Evolutionary conservation across 2,329 filamentous ascomycete genomes (phyloP), one percentile per base, ranked within the genome.

Genomic region (Chaetomiaceae sp.): DNA sequence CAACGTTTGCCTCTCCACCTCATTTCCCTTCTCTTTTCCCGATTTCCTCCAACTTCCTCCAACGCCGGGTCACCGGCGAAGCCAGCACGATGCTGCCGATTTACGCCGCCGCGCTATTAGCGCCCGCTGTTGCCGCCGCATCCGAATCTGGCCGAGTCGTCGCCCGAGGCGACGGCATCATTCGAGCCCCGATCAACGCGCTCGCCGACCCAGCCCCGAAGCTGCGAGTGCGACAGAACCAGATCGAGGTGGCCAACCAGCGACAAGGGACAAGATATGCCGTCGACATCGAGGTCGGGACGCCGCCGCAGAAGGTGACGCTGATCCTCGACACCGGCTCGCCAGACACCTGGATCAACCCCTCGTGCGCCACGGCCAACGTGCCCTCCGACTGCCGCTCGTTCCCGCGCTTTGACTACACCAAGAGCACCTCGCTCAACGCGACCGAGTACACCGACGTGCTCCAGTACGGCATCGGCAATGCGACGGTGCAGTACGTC

Each of bases 341-440:
- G 5, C 75, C 74, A 57, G 76, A 80, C 62, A 71, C 81, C 7
- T 81, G 78, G 78, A 75, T 80, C 39, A 78, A 81, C 55, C 77
- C 78, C 1, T 66, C 73, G 48, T 81, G 78, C 61, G 48, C 65
- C 6, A 65, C 66, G 6, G 57, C 65, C 6, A 59, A 61, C 20
- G 31, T 40, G 20, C 46, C 46, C 11, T 22, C 23, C 25, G 69
- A 73, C 42, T 81, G 77, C 62, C 12, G 56, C 0, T 36, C 58
- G 0, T 75, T 75, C 47, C 72, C 77, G 3, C 65, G 69, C 37
- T 81, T 78, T 59, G 67, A 78, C 37, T 73, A 73, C 5, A 51
- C 50, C 1, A 63, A 68, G 44, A 80, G 77, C 15, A 61, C 62
- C 4, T 69, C 71, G 3, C 65, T 78, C 52, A 65, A 68, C 29